A percentile compares a stretch with the other conserved stretches of the same genome.
phyloP scores from a whole-genome alignment of 208 protist genomes.

The Naegleria lovaniensis region DNA sequence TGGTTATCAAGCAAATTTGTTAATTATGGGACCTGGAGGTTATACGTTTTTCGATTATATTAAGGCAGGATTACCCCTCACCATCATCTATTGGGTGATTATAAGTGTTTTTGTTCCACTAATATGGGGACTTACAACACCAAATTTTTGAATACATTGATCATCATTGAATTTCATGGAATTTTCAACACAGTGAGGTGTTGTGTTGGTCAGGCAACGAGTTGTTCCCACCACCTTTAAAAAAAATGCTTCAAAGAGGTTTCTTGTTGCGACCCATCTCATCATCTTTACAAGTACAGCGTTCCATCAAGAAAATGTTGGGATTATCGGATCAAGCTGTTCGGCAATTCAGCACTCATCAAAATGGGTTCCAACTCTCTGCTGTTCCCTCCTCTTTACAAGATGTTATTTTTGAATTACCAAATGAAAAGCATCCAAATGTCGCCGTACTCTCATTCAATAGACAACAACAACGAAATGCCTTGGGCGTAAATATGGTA shows the following conservation, averaged over 20 bases:
- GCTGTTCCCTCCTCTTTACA: background rate
- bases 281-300: no score
- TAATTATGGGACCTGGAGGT: background rate
- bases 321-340: no score
- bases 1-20: background rate
- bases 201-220: no score
- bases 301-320: no score
- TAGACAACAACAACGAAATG: background rate
- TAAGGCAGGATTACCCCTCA: background rate
- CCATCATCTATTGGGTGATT: background rate
- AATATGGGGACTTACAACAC: background rate
- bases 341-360: background rate
- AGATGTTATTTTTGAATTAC: background rate
- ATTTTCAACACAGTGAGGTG: no score
- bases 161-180: no score
- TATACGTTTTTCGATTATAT: background rate
- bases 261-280: background rate
- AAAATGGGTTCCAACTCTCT: background rate
- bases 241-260: background rate
- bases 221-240: no score
- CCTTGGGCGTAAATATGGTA: background rate
- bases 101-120: background rate
- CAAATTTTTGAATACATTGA: no score
- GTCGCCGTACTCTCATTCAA: constrained; percentile 2
- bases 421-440: background rate